Percentiles rank a stretch among this genome's conserved stretches.
Conservation (phyloP, 768 basidiomycete genomes). For the Boletales sp. region DNA sequence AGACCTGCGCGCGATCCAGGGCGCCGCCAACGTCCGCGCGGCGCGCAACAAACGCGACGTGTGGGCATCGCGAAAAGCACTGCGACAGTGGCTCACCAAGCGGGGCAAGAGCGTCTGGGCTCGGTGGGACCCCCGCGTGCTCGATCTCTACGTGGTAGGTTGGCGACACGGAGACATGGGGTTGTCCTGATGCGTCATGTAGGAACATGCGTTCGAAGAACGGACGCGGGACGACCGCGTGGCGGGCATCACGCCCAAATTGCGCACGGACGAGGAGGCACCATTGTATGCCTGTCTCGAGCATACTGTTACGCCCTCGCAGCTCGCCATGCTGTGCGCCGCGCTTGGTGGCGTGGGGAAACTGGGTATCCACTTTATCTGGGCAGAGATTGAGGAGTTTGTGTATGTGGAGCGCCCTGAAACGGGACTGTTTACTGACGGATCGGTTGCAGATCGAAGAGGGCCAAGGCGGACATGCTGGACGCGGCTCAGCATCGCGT, state of each 20-base stretch:
- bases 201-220: constrained; percentile 27
- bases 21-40: constrained; percentile 28
- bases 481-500: constrained; percentile 24
- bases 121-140: constrained; percentile 22
- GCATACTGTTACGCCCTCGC: constrained; percentile 24
- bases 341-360: constrained; percentile 6
- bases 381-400: constrained; percentile 31
- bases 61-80: constrained; percentile 22
- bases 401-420: constrained; percentile 14
- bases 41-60: constrained; percentile 24
- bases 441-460: constrained; percentile 17
- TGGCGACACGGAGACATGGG: neutral
- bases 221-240: constrained; percentile 3
- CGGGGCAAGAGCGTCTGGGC: constrained; percentile 16
- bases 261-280: constrained; percentile 31
- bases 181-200: neutral
- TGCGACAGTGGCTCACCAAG: constrained; percentile 15
- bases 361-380: constrained; percentile 25
- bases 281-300: constrained; percentile 19
- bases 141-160: constrained; percentile 24
- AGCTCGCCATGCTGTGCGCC: constrained; percentile 19
- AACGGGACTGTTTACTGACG: too few relatives aligned
- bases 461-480: constrained; percentile 26
- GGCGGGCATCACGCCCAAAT: constrained; percentile 15
- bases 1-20: constrained; percentile 27